phyloP scores from a whole-genome alignment of 2,329 filamentous ascomycete genomes.

The Pseudocercospora macadamiae region DNA sequence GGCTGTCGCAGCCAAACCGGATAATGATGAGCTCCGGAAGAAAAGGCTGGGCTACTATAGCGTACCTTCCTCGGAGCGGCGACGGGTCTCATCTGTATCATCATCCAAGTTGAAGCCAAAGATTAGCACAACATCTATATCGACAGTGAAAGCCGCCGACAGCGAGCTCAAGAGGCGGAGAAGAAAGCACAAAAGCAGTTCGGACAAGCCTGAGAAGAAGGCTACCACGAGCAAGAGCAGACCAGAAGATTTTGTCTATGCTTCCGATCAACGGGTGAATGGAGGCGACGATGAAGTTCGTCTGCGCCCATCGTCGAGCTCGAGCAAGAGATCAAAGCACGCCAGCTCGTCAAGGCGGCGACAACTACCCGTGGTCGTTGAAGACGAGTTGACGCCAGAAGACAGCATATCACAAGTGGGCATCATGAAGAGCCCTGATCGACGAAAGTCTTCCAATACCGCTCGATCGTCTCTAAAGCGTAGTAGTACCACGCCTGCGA shows the following conservation, averaged over 20 bases:
- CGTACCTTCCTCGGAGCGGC: slow-evolving; percentile 15
- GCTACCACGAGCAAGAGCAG: background rate
- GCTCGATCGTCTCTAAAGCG: slow-evolving; percentile 24
- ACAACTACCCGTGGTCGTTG: slow-evolving; percentile 17
- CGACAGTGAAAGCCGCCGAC: slow-evolving; percentile 11
- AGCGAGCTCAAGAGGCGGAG: slow-evolving; percentile 13
- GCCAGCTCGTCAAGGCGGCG: slow-evolving; percentile 16
- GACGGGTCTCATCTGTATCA: slow-evolving; percentile 6
- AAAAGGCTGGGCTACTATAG: slow-evolving; percentile 43
- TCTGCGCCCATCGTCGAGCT: background rate
- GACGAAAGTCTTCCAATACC: background rate
- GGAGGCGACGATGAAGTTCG: background rate
- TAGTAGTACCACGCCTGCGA: slow-evolving; percentile 27
- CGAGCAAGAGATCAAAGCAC: slow-evolving; percentile 4
- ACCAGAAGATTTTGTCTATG: slow-evolving; percentile 23
- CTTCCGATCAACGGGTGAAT: background rate
- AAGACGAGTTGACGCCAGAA: slow-evolving; percentile 34
- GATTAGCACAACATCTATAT: slow-evolving; percentile 3
- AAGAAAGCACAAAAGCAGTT: slow-evolving; percentile 15
- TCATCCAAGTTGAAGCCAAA: slow-evolving; percentile 5
- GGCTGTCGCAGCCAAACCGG: slow-evolving; percentile 34
- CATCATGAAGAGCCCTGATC: slow-evolving; percentile 13
- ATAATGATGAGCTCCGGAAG: slow-evolving; percentile 45
- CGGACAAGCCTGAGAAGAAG: slow-evolving; percentile 10
- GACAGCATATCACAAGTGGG: slow-evolving; percentile 38